A percentile compares a stretch with the other conserved stretches of the same genome.
These are phyloP conservation scores for Chlamydomonas sphaeroides DNA, from an alignment of 139 green algal species.

Conservation along the genomic window DNA sequence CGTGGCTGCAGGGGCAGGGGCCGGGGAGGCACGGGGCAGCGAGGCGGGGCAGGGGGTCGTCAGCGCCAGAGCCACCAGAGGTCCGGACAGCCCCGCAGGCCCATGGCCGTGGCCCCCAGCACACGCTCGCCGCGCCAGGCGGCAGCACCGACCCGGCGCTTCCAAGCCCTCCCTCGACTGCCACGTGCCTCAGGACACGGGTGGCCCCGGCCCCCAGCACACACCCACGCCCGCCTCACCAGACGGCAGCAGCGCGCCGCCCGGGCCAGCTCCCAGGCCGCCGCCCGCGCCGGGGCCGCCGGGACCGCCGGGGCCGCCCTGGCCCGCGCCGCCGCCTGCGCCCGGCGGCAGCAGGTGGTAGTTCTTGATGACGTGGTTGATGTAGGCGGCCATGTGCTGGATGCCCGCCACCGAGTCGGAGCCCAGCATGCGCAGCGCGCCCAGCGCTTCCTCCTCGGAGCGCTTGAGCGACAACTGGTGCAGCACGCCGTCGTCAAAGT, in stretches of 20 bases:
- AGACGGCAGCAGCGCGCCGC: slow-evolving; percentile 13
- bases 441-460: slow-evolving; percentile 60
- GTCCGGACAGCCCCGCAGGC: too few species aligned
- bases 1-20: slow-evolving; percentile 12
- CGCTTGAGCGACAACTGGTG: slow-evolving; percentile 63
- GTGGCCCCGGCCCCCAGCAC: too few species aligned
- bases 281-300: neutral
- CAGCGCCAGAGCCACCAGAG: too few species aligned
- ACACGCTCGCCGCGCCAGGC: too few species aligned
- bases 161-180: neutral
- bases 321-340: neutral
- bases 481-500: slow-evolving; percentile 70
- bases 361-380: slow-evolving; percentile 67
- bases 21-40: neutral
- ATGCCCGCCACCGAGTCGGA: slow-evolving; percentile 38
- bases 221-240: neutral
- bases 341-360: slow-evolving; percentile 16
- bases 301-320: neutral
- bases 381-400: slow-evolving; percentile 65
- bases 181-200: too few species aligned
- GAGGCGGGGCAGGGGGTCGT: neutral
- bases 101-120: too few species aligned
- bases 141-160: neutral
- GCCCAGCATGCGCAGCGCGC: slow-evolving; percentile 55
- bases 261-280: neutral